These are phyloP conservation scores for Hylodesmum podocarpum DNA, from an alignment of 306 rosid genomes.

Conservation along the genomic window DNA sequence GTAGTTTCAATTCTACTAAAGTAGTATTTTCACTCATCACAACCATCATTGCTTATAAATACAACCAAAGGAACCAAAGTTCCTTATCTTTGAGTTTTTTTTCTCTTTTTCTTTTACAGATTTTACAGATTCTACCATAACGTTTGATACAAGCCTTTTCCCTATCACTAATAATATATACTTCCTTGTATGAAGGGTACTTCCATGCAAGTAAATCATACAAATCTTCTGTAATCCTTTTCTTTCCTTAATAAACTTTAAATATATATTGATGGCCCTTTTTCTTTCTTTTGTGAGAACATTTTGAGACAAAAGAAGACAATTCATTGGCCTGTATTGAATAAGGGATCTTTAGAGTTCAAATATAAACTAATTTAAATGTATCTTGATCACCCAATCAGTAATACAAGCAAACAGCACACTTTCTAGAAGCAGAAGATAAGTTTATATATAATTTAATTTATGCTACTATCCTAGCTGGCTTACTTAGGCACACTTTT, in stretches of 20 bases:
- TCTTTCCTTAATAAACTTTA: slow-evolving; percentile 14
- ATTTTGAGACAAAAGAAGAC: slow-evolving; percentile 23
- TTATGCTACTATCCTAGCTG: not conserved
- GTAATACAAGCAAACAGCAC: slow-evolving; percentile 6
- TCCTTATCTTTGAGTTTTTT: slow-evolving; percentile 69
- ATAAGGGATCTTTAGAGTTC: slow-evolving; percentile 5
- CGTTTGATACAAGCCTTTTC: slow-evolving; percentile 76
- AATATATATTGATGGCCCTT: slow-evolving; percentile 28
- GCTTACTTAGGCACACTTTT: not conserved
- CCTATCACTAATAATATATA: slow-evolving; percentile 24
- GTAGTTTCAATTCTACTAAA: slow-evolving; percentile 27
- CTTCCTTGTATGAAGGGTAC: slow-evolving; percentile 22
- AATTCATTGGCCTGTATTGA: not conserved
- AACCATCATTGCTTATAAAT: slow-evolving; percentile 44
- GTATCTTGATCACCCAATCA: slow-evolving; percentile 26
- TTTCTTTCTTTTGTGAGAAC: slow-evolving; percentile 34
- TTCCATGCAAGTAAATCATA: slow-evolving; percentile 10
- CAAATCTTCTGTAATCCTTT: slow-evolving; percentile 8
- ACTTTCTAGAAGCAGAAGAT: slow-evolving; percentile 26
- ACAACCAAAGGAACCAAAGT: slow-evolving; percentile 54
- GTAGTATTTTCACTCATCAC: slow-evolving; percentile 39
- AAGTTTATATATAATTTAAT: not conserved
- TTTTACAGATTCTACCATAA: slow-evolving; percentile 83
- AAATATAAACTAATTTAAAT: not conserved
- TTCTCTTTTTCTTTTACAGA: slow-evolving; percentile 66